Base-by-base conservation (phyloP, 1,284 basidiomycete genomes). In the Leccinum subrobustum region DNA sequence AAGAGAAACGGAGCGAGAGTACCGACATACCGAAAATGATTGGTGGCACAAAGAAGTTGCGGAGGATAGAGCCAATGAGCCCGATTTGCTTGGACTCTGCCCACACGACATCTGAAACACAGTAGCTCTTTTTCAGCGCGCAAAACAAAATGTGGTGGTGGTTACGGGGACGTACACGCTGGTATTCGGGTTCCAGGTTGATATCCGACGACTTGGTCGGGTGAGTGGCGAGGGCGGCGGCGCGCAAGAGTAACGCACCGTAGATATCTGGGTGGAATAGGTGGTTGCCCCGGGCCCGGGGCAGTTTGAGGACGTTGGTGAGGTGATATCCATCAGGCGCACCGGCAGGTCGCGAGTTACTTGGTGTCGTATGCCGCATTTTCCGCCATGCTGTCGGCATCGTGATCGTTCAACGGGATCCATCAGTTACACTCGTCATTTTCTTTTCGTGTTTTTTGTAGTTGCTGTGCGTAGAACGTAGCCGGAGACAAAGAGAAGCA, bases 11-110 rank as follows among this genome's bases (percentile, higher is more conserved):
- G 9, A 3, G 25, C n/a, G 6, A 35, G 5, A 37, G 16, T 5
- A 6, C 0, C n/a, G 29, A 20, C 80, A 5, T 64, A 88, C 86
- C 80, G 59, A 91, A 90, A 35, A 91, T 91, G 16, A 92, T 76
- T 1, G 89, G 88, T 0, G 89, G 90, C 3, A 92, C 81, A 64
- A 88, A 90, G 65, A 84, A 90, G 67, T 91, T 89, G 52, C 86
- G 84, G 61, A 84, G 82, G 27, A 91, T 79, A 1, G 87, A 89
- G 68, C 89, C 87, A 16, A 91, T 81, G n/a, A 91, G 78, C 16
- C 81, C 81, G 27, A 84, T 82, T 66, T 91, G 88, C 68, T 91
- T 91, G 6, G 75, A 66, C 59, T 85, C 84, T 1, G 84, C 75
- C 89, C 89, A 91, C 1, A 91, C 89, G 54, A 91, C 83, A 57